Evolutionary conservation across 2,329 filamentous ascomycete species (phyloP), one percentile per base, ranked within the genome.

Genomic region (Endoconidiophora polonica): DNA sequence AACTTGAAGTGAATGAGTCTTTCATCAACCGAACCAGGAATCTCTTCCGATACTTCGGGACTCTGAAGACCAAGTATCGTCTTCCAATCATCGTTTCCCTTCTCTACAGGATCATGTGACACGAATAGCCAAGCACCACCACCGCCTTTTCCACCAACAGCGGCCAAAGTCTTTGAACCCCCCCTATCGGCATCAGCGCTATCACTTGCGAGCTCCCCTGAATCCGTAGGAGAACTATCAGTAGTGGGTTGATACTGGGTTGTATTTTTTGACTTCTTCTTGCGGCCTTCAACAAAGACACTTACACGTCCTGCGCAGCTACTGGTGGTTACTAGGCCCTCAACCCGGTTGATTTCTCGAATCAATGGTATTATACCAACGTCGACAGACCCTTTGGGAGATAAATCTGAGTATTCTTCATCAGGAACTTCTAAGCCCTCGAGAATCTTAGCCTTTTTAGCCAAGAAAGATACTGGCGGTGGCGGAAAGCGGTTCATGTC

Each of bases 261-360:
- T 33, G 26, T 33, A 33, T 10, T 33, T 24, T 22, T 44, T 18
- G 38, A 42, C 57, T 77, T 82, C 42, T 67, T 68, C 1, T 50
- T 50, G 39, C 45, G 44, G 6, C 88, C 88, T 66, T 95, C 90
- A 1, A 93, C 68, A 59, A 93, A 96, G 3, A 95, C 83, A 56
- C 83, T 88, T 44, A 93, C 76, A 48, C 90, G 72, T 0, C 90
- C 90, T 2, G 86, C 84, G 62, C 90, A 96, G 63, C 87, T 94
- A 65, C 87, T 94, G 2, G 88, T 95, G 1, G 90, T 95, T 33
- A 93, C 86, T 39, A 88, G 74, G 1, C 85, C 86, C 1, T 79
- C 73, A 4, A 81, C 60, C 1, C 59, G 62, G 63, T 96, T 96
- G 61, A 96, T 81, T 56, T 83, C 77, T 46, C 73, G 71, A 54